Conservation (phyloP, 768 basidiomycete species). For the Podaxis sp. region DNA sequence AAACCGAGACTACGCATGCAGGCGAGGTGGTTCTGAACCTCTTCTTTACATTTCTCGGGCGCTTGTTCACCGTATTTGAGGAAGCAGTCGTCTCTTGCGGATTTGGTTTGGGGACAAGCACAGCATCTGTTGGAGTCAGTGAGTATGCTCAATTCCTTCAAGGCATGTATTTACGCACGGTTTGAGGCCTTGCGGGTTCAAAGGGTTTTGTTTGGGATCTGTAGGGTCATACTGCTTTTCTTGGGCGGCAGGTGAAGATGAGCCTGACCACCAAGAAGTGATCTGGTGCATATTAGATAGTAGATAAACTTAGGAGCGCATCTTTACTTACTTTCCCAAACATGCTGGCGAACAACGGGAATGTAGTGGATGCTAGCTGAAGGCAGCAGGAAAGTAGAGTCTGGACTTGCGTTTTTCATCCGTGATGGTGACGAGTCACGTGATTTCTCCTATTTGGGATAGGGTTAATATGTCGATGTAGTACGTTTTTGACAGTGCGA, state of each 20-base stretch:
- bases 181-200: constrained; percentile 94
- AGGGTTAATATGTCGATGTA: neutral
- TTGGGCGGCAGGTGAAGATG: constrained; percentile 22
- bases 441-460: neutral
- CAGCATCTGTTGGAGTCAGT: constrained; percentile 68
- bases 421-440: neutral
- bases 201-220: constrained; percentile 76
- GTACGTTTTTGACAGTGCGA: neutral
- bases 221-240: constrained; percentile 61
- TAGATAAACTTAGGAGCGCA: neutral
- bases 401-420: neutral
- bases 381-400: neutral
- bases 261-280: constrained; percentile 50
- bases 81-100: constrained; percentile 92
- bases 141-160: neutral
- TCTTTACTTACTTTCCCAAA: constrained; percentile 32
- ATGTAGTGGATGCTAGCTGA: neutral
- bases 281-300: constrained; percentile 29
- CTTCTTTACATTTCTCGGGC: constrained; percentile 73
- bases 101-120: constrained; percentile 92
- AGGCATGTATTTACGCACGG: constrained; percentile 53
- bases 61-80: constrained; percentile 62
- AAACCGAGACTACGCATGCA: constrained; percentile 94
- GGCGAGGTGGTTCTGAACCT: constrained; percentile 75
- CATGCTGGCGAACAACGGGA: constrained; percentile 24